Base-by-base conservation (phyloP, 108 stramenopile species). In the Ochromonas danica region DNA sequence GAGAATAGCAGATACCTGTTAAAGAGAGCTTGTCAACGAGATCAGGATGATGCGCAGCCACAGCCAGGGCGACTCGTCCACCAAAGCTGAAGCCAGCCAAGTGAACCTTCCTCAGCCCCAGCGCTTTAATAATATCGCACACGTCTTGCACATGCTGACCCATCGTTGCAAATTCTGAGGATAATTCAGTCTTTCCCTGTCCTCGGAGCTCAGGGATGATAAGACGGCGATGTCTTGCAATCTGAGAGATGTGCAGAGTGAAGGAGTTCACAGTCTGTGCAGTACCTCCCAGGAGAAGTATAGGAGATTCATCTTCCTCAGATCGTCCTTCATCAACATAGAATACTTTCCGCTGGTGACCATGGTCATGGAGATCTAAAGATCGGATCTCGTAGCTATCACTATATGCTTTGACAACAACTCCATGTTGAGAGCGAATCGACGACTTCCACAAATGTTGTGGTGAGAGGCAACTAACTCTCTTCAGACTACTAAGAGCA, bases 131-230 rank as follows among this genome's bases (percentile, higher is more conserved):
- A 27, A 75, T 30, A 6, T 38, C 72, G 28, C 25, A 33, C 17
- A 75, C 3, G 38, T 75, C 72, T 6, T 45, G 51, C n/a, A 75
- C 51, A 38, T 75, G 72, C 38, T 75, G 72, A 38, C 10, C 17
- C 36, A 36, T 57, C 14, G 43, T 75, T 3, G 40, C 25, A 36
- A 6, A 10, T 28, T 27, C n/a, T 28, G 40, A 42, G 41, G 3
- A 6, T 33, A 75, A 75, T 17, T 39, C 36, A 22, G 72, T 75
- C 43, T 6, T 42, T 36, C 72, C 72, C 40, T 75, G 72, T 17
- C 72, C 14, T 41, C 72, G 36, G 10, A 75, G 36, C 40, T 75
- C 72, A 6, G 31, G 31, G 31, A 75, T 75, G 6, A 75, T 33
- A 38, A 75, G 6, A n/a, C 72, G 36, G 36, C 35, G 72, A 41